Evolutionary conservation across 345 rosid species (phyloP).

Genomic region (Pistacia integerrima): DNA sequence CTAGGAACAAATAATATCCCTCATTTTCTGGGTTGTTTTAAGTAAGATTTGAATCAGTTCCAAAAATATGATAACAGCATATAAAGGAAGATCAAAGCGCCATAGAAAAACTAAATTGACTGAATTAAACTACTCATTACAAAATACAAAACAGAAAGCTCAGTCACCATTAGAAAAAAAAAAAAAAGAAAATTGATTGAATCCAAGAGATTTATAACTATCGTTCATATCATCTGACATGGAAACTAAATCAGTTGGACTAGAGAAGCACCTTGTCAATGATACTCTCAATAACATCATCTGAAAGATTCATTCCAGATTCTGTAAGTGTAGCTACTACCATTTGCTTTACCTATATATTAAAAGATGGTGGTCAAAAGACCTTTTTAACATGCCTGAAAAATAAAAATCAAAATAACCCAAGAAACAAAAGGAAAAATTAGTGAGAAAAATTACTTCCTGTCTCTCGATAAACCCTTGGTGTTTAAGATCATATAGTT

Average conservation of each 20-base stretch:
- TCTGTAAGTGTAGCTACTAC: slow-evolving; percentile 92
- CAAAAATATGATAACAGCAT: not conserved
- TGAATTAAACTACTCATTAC: not conserved
- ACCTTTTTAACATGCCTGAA: not conserved
- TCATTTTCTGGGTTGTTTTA: not conserved
- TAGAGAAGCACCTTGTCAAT: slow-evolving; percentile 66
- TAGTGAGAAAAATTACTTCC: slow-evolving; percentile 43
- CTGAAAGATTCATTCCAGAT: slow-evolving; percentile 83
- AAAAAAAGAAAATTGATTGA: not conserved
- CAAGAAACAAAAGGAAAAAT: not conserved
- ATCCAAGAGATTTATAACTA: not conserved
- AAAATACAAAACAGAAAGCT: not conserved
- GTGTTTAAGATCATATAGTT: slow-evolving; percentile 84
- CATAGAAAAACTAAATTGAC: not conserved
- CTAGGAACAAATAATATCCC: not conserved
- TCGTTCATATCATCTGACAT: not conserved
- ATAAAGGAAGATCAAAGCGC: not conserved
- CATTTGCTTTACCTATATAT: slow-evolving; percentile 75
- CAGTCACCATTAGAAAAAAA: no score
- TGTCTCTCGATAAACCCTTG: slow-evolving; percentile 93
- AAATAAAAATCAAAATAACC: slow-evolving; percentile 2
- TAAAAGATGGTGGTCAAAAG: not conserved
- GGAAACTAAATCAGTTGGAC: not conserved
- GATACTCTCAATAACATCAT: slow-evolving; percentile 79
- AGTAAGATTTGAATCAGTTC: not conserved